phyloP scores from a whole-genome alignment of 768 basidiomycete genomes.

The Serendipita sp. region DNA sequence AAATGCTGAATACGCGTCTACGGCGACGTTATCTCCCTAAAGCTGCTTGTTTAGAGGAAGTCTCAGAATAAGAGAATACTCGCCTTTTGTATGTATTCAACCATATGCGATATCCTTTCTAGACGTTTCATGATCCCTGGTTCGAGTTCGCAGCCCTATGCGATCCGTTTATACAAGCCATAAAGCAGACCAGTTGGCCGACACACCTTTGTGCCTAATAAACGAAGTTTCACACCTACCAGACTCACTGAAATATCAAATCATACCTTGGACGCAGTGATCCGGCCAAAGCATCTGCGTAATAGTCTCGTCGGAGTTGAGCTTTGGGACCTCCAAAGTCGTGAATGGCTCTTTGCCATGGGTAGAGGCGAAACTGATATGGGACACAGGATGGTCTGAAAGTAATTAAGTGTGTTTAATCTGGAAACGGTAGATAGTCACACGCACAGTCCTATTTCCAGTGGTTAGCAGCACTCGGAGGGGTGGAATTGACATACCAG shows the following conservation, averaged over 20 bases:
- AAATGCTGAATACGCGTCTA: slow-evolving; percentile 78
- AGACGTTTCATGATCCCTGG: slow-evolving; percentile 32
- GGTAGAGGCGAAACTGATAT: slow-evolving; percentile 54
- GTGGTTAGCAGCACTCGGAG: not conserved
- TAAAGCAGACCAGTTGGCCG: not conserved
- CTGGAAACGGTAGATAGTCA: not conserved
- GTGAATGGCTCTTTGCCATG: slow-evolving; percentile 29
- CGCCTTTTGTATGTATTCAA: slow-evolving; percentile 18
- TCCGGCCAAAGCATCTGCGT: slow-evolving; percentile 63
- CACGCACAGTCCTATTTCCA: slow-evolving; percentile 20
- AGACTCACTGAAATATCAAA: not conserved
- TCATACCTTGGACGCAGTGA: slow-evolving; percentile 45
- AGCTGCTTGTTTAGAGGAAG: not conserved
- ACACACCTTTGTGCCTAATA: not conserved
- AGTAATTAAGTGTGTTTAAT: not conserved
- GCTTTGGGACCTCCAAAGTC: slow-evolving; percentile 20
- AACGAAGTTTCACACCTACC: not conserved
- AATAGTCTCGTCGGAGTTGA: slow-evolving; percentile 14
- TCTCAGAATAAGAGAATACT: slow-evolving; percentile 3
- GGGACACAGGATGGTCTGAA: slow-evolving; percentile 26
- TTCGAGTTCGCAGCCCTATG: slow-evolving; percentile 45
- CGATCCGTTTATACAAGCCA: not conserved
- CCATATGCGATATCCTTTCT: slow-evolving; percentile 25
- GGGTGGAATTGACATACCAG: slow-evolving; percentile 17
- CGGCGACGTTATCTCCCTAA: slow-evolving; percentile 35